phyloP scores from a whole-genome alignment of 345 rosid species.

The Salix exigua region DNA sequence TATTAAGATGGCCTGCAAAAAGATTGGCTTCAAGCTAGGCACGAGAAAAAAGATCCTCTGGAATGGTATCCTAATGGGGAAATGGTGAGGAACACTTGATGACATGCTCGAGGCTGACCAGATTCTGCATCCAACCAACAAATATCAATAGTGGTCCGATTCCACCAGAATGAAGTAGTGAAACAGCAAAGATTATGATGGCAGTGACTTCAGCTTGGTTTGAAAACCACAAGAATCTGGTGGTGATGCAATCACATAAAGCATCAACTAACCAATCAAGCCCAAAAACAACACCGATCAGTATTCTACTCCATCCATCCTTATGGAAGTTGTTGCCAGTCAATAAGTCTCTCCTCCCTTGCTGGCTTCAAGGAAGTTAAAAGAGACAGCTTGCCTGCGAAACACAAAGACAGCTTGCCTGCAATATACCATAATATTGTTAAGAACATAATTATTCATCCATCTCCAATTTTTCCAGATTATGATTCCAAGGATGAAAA shows the following conservation, averaged over 20 bases:
- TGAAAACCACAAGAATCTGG: not conserved
- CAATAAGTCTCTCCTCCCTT: not conserved
- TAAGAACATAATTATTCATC: not conserved
- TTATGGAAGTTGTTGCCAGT: not conserved
- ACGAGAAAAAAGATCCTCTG: not conserved
- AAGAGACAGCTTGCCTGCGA: not conserved
- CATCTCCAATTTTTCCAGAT: not conserved
- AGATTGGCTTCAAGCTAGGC: not conserved
- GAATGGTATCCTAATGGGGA: not conserved
- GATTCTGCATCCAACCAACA: not conserved
- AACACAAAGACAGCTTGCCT: not conserved
- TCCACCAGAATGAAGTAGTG: not conserved
- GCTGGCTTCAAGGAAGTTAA: not conserved
- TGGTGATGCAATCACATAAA: not conserved
- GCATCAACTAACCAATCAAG: not conserved
- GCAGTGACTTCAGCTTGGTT: not conserved
- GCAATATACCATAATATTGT: not conserved
- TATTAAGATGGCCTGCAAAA: not conserved
- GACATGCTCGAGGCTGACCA: not conserved
- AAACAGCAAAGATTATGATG: not conserved
- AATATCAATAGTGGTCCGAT: not conserved
- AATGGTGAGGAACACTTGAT: not conserved
- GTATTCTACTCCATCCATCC: not conserved
- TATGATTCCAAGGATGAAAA: not conserved
- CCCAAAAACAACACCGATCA: not conserved